Evolutionary conservation across 306 rosid species (phyloP), one percentile per base, ranked within the genome.

Genomic region (Rosa lucieae): DNA sequence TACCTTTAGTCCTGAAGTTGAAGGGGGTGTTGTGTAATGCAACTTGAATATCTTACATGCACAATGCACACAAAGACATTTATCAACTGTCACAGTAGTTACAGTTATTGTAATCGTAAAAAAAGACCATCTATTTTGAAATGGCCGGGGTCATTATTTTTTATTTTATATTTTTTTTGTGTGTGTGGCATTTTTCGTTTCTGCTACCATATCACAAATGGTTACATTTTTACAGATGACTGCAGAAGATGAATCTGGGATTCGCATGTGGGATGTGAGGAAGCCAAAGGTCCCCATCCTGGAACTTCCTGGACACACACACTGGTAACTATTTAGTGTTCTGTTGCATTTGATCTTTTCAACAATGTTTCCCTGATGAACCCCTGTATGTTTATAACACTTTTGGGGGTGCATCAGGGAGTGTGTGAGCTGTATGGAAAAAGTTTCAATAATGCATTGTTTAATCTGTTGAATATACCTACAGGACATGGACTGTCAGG

Each of bases 231-330:
- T 70, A 42, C 90, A 95, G 98, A 95, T 93, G 74, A 96, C 96
- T 58, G 92, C 97, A 72, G 97, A 89, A 75, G 92, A 93, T 73
- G 98, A 93, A 84, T 93, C 93, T 74, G 97, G 99, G 74, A 89
- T 96, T 75, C 91, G 82, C 78, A 85, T 91, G 40, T 96, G 99
- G 98, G 99, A 96, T 87, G 89, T 93, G 78, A 91, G 99, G 86
- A 91, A 89, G 78, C 91, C 93, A 29, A 88, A 90, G 73, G 74
- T 86, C 79, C 94, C 97, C 35, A 78, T 87, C 88, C 96, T 88
- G 74, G 96, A 93, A 85, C 93, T 96, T 86, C 93, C 92, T 20
- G 98, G 99, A 73, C 99, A 96, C 77, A 89, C 97, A 74, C 99
- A 96, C 87, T 93, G 99, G 99, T 95, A 95, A 75, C 39, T 65